Base-by-base conservation (phyloP, 495 filamentous ascomycete species). In the Xylona heveae region DNA sequence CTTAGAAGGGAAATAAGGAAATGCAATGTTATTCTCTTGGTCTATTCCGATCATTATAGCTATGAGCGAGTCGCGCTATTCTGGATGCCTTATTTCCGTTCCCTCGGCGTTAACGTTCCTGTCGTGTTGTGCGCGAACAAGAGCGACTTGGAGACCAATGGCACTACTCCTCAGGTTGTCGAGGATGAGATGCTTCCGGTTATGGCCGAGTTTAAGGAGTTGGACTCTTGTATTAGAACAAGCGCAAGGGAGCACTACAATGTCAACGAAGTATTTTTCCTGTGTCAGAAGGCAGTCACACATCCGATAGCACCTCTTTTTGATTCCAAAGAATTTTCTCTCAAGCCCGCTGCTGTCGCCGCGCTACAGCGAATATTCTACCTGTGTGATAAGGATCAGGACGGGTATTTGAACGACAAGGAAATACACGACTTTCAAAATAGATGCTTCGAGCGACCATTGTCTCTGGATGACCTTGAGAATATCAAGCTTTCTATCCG, bases 131-230 rank as follows among this genome's bases (percentile, higher is more conserved):
- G 90, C 53, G 83, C 88, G 43, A 95, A 93, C 59, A 97, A 97
- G 52, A 76, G 81, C 13, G 88, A 97, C 44, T 63, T 93, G 22
- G 66, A 66, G 5, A 61, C 61, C 15, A 66, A 66, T 43, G 71
- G 71, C 26, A 72, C 57, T 32, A 80, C 77, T 31, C 58, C 76
- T 1, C 76, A 90, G 47, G 76, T 93, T 8, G 64, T 91, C 7
- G 77, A 85, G 44, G 84, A 94, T 46, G 88, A 97, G 57, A 97
- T 97, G 90, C 58, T 97, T 31, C 90, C 88, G 2, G 72, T 95
- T 41, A 95, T 97, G 88, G 69, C 77, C 26, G 88, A 97, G 51
- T 97, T 95, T 60, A 88, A 93, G 49, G 88, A 97, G 53, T 93
- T 97, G 29, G 88, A 97, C 44, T 90, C 83, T 1, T 94, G 88